phyloP scores from a whole-genome alignment of 495 filamentous ascomycete species.

The Diplogelasinospora grovesii region DNA sequence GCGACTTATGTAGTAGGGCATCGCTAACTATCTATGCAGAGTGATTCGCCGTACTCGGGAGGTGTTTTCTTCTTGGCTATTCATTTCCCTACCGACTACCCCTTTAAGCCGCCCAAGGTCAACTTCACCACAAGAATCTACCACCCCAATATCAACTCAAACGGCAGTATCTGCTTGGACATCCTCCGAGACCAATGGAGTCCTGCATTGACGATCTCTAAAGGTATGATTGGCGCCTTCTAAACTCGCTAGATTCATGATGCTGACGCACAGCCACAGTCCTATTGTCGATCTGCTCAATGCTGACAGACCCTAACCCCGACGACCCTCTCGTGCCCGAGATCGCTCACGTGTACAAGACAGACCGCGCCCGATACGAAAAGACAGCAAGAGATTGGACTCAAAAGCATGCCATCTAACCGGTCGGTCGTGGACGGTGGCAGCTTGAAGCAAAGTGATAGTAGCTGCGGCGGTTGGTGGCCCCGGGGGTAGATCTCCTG shows the following conservation, averaged over 20 bases:
- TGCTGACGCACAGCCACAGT: too few species aligned
- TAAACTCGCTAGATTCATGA: too few species aligned
- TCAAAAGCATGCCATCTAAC: constrained; percentile 89
- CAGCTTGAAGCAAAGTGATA: too few species aligned
- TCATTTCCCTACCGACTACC: constrained; percentile 99
- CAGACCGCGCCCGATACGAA: constrained; percentile 90
- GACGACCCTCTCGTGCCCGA: constrained; percentile 97
- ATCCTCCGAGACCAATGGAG: constrained; percentile 99
- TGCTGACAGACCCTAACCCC: constrained; percentile 99
- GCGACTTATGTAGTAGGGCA: too few species aligned
- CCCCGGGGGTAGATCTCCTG: too few species aligned
- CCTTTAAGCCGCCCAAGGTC: constrained; percentile 99
- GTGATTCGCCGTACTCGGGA: constrained; percentile 92
- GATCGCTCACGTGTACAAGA: constrained; percentile 99
- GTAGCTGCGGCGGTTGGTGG: too few species aligned
- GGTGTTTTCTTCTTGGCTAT: constrained; percentile 98
- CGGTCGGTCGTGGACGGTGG: constrained; percentile 4
- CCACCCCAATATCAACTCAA: constrained; percentile 99
- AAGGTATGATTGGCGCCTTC: constrained; percentile 54
- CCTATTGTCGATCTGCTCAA: constrained; percentile 96
- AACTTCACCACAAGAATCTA: constrained; percentile 99
- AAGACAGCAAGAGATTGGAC: constrained; percentile 97
- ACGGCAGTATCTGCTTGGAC: constrained; percentile 97
- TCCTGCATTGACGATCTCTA: constrained; percentile 95
- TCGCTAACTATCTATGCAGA: constrained; percentile 37